Evolutionary conservation across 2,329 filamentous ascomycete genomes (phyloP), one percentile per base, ranked within the genome.

Genomic region (Colletotrichum destructivum): DNA sequence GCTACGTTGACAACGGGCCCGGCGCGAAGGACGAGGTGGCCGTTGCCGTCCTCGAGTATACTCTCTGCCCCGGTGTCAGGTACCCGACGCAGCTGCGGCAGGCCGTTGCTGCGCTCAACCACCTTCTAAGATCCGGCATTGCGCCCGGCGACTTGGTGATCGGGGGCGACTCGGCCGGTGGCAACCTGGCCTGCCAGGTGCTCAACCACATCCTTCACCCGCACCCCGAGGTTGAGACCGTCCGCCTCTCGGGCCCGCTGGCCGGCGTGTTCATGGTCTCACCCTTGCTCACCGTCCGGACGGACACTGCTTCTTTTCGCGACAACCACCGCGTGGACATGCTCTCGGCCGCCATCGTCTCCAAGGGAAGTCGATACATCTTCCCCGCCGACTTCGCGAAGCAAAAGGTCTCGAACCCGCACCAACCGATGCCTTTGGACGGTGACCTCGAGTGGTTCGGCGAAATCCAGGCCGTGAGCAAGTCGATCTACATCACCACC

Each of bases 41-140:
- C 12, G 80, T 83, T 3, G 80, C 77, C 1, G 65, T 82, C 12
- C 69, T 84, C 64, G 77, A 81, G 73, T 83, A 83, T 71, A 77
- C 81, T 9, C 78, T 82, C 15, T 66, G 69, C 13, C 80, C 80
- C 13, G 75, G 60, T 2, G 79, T 75, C 4, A 57, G 66, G n/a
- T 79, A 79, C 31, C 81, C 82, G 1, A 68, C 69, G 0, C 81
- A 82, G 42, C 75, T 83, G 13, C 66, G 59, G 4, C 80, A 83
- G 67, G 80, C 79, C 1, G 76, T 72, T 9, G 42, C 26, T 23
- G 57, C 57, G 23, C 15, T 62, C 11, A 62, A 52, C 31, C 60
- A 42, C 46, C 21, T 62, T 2, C 35, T 62, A 5, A 21, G 35
- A 40, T 51, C 46, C 60, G 60, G 46, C 46, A 35, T 52, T 13